These are phyloP conservation scores for Pneumocystis oryctolagi DNA, from an alignment of 1,139 yeast species.

Conservation along the genomic window DNA sequence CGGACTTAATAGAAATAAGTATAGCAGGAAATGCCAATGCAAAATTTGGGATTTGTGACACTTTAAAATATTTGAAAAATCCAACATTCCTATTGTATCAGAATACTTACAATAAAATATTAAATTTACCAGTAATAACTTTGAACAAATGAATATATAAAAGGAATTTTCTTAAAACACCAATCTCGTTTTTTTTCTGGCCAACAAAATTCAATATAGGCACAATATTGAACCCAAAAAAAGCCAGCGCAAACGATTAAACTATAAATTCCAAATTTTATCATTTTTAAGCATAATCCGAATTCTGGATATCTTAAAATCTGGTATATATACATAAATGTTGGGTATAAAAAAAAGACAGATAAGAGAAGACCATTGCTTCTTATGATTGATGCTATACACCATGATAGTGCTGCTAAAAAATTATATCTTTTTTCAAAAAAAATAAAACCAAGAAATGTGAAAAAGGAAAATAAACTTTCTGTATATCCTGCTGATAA, in stretches of 20 bases:
- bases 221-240: conserved; percentile 34
- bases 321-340: conserved; percentile 5
- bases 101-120: not conserved
- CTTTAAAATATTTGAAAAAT: conserved; percentile 65
- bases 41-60: conserved; percentile 69
- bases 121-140: conserved; percentile 41
- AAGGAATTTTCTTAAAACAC: conserved; percentile 48
- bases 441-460: conserved; percentile 43
- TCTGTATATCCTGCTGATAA: conserved; percentile 67
- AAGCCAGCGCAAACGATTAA: conserved; percentile 36
- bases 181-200: conserved; percentile 38
- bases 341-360: conserved; percentile 44
- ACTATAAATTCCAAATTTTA: conserved; percentile 5
- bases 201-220: conserved; percentile 51
- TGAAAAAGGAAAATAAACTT: conserved; percentile 49
- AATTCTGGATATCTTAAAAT: not conserved
- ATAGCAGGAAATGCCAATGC: conserved; percentile 60
- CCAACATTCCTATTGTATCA: conserved; percentile 42
- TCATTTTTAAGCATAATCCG: not conserved
- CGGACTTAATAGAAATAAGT: conserved; percentile 19
- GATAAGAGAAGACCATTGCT: conserved; percentile 71
- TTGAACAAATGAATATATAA: conserved; percentile 65
- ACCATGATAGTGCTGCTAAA: conserved; percentile 44
- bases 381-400: conserved; percentile 46
- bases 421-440: conserved; percentile 31